Evolutionary conservation across 306 rosid species (phyloP).

Genomic region (Cucurbita ficifolia): DNA sequence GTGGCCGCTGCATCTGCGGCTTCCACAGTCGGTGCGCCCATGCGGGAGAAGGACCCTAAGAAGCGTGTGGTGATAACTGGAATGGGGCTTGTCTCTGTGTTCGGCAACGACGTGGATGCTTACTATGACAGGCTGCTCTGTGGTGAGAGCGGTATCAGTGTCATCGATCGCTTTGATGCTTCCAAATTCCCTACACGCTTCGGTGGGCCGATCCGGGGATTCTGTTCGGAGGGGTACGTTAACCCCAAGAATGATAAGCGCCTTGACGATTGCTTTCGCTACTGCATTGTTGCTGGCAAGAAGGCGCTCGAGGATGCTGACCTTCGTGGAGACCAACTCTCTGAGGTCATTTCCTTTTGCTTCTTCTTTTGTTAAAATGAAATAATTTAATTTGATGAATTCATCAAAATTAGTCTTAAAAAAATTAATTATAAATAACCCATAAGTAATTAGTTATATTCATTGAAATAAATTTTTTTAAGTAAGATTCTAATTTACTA

Average conservation of each 20-base stretch:
- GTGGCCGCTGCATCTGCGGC: conserved; percentile 33
- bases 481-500: no score
- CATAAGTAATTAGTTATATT: no score
- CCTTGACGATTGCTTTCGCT: conserved; percentile 79
- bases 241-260: conserved; percentile 90
- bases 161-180: conserved; percentile 72
- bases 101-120: conserved; percentile 60
- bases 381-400: no score
- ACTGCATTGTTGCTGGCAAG: conserved; percentile 90
- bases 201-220: conserved; percentile 86
- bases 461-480: no score
- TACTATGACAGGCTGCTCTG: conserved; percentile 77
- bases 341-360: conserved; percentile 31
- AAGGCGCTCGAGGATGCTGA: conserved; percentile 72
- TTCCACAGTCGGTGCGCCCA: conserved; percentile 43
- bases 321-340: conserved; percentile 44
- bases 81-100: conserved; percentile 76
- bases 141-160: conserved; percentile 73
- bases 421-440: no score
- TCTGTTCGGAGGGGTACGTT: conserved; percentile 67
- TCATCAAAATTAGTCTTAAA: no score
- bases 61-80: conserved; percentile 92
- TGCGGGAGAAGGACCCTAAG: conserved; percentile 80
- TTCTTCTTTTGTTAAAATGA: no score
- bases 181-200: conserved; percentile 91